Percentiles rank a stretch among this genome's conserved stretches.
phyloP scores from a whole-genome alignment of 257 asterid species.

The Solanum appendiculatum region DNA sequence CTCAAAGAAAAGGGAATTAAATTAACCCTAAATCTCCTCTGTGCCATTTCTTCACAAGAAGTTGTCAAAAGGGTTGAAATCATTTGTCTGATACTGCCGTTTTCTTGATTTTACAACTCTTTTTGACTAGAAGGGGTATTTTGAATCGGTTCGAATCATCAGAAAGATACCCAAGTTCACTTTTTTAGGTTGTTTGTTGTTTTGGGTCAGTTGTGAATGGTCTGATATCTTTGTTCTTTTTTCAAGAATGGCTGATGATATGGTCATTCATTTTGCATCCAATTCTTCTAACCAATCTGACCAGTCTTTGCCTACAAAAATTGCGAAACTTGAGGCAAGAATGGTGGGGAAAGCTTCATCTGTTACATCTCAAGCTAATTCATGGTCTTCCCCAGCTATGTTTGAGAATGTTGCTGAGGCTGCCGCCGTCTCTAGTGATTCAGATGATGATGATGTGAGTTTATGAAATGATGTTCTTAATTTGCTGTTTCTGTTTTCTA shows the following conservation, averaged over 20 bases:
- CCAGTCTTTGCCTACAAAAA: slow-evolving; percentile 52
- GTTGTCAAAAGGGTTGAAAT: slow-evolving; percentile 14
- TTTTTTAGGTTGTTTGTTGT: background rate
- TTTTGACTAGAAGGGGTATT: background rate
- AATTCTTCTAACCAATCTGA: slow-evolving; percentile 91
- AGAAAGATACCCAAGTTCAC: background rate
- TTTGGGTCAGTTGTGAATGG: background rate
- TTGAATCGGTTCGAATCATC: background rate
- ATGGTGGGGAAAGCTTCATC: slow-evolving; percentile 69
- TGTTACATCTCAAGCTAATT: slow-evolving; percentile 35
- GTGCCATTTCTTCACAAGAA: background rate
- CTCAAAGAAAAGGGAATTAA: background rate
- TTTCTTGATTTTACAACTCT: background rate
- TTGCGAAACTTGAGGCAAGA: slow-evolving; percentile 93
- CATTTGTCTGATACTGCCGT: background rate
- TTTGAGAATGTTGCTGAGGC: slow-evolving; percentile 36
- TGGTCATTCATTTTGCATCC: slow-evolving; percentile 67
- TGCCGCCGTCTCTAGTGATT: slow-evolving; percentile 54
- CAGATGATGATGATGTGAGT: slow-evolving; percentile 82
- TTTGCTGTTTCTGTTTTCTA: background rate
- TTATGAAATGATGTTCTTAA: background rate
- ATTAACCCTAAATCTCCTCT: background rate
- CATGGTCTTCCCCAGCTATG: slow-evolving; percentile 37
- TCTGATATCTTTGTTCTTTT: background rate
- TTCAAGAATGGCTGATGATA: slow-evolving; percentile 64